Conservation (phyloP, 495 filamentous ascomycete genomes). For the Neurospora sp. region DNA sequence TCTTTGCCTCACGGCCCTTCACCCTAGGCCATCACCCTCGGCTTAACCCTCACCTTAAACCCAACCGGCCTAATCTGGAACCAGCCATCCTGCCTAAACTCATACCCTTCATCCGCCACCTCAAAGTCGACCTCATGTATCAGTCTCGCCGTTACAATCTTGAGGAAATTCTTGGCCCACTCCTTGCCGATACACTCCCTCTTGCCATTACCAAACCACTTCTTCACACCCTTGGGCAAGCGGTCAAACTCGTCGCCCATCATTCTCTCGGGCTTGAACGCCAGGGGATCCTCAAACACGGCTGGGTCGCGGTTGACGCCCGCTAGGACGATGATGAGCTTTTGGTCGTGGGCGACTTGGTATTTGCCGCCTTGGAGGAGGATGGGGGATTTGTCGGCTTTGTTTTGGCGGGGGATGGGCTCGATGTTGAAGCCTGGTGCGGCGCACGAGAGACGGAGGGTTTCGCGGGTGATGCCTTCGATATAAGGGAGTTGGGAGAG, state of each 20-base stretch:
- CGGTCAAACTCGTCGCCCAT: conserved; percentile 49
- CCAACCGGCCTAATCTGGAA: conserved; percentile 34
- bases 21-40: conserved; percentile 11
- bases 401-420: conserved; percentile 36
- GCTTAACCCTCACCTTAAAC: conserved; percentile 31
- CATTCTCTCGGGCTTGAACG: conserved; percentile 61
- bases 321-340: conserved; percentile 49
- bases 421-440: conserved; percentile 61
- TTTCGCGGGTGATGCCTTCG: conserved; percentile 53
- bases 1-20: too few species aligned
- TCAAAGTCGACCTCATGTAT: conserved; percentile 55
- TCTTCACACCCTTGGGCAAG: conserved; percentile 51
- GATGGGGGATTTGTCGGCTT: conserved; percentile 34
- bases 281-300: conserved; percentile 52
- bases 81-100: conserved; percentile 42
- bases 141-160: conserved; percentile 44
- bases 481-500: conserved; percentile 52
- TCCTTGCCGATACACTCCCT: conserved; percentile 56
- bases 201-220: conserved; percentile 62
- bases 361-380: conserved; percentile 54
- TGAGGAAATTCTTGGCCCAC: conserved; percentile 57
- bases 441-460: conserved; percentile 52
- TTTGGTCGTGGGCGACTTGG: conserved; percentile 47
- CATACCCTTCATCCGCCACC: conserved; percentile 44
- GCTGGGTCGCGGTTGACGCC: conserved; percentile 58